Percentiles rank a stretch among this genome's conserved stretches.
These are phyloP conservation scores for Leptodermis oblonga DNA, from an alignment of 257 asterid genomes.

Conservation along the genomic window DNA sequence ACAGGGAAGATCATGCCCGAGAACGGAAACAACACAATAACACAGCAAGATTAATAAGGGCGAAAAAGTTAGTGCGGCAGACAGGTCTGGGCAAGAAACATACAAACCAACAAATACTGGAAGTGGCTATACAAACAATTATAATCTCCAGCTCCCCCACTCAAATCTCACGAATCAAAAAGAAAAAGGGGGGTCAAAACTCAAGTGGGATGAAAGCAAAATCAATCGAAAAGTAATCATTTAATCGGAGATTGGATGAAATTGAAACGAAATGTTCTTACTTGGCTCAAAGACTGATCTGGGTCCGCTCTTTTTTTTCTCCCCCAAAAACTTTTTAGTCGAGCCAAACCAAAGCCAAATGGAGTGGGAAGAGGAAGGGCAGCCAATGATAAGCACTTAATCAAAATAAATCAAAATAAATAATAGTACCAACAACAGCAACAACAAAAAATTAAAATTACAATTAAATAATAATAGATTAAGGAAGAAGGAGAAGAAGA, in stretches of 20 bases:
- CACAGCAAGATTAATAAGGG: not conserved
- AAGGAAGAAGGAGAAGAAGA: not conserved
- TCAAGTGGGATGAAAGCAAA: conserved; percentile 16
- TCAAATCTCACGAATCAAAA: conserved; percentile 20
- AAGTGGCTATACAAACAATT: not conserved
- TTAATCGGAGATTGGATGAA: conserved; percentile 11
- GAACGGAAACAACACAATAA: not conserved
- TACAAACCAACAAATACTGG: not conserved
- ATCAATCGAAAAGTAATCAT: conserved; percentile 13
- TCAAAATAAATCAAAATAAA: conserved; percentile 9
- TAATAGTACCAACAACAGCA: not conserved
- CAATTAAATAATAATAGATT: conserved; percentile 6
- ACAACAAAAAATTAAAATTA: no score
- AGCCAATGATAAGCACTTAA: conserved; percentile 32
- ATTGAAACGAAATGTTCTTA: conserved; percentile 25
- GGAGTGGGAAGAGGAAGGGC: conserved; percentile 24
- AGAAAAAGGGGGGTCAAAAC: conserved; percentile 24
- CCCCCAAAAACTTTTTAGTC: conserved; percentile 17
- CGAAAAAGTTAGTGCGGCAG: not conserved
- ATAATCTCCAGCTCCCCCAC: conserved; percentile 9
- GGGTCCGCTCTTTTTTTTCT: conserved; percentile 23
- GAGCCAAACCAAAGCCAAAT: conserved; percentile 24
- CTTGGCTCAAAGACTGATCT: conserved; percentile 39
- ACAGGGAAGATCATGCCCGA: not conserved
- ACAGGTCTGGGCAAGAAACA: not conserved